These are phyloP conservation scores for Cyclotella kingstonii DNA, from an alignment of 108 stramenopile genomes.

Conservation along the genomic window DNA sequence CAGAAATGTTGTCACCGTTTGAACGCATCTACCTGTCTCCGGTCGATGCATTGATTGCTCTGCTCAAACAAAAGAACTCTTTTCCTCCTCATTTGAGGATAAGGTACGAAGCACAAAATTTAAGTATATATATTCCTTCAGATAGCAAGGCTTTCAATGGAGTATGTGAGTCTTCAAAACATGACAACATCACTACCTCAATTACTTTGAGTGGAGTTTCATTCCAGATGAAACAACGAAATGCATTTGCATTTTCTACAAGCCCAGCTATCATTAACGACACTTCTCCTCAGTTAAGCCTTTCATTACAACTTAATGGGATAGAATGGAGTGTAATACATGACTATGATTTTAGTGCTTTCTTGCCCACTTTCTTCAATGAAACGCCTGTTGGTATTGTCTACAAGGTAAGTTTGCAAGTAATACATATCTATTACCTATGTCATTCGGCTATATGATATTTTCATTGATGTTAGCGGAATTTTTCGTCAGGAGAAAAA, in stretches of 20 bases:
- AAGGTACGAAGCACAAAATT: not conserved
- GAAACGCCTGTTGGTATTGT: slow-evolving; percentile 8
- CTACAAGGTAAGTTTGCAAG: slow-evolving; percentile 22
- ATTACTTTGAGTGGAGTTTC: slow-evolving; percentile 1
- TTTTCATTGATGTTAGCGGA: not conserved
- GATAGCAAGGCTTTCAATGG: not conserved
- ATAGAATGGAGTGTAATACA: slow-evolving; percentile 6
- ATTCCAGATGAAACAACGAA: not conserved
- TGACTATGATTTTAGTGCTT: not conserved
- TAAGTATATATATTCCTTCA: slow-evolving; percentile 10
- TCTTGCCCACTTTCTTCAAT: slow-evolving; percentile 10
- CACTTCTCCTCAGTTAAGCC: not conserved
- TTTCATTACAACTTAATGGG: slow-evolving; percentile 4
- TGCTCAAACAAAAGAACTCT: slow-evolving; percentile 8
- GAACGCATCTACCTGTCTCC: slow-evolving; percentile 17
- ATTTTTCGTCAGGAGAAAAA: not conserved
- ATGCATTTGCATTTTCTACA: not conserved
- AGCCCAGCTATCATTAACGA: not conserved
- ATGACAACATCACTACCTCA: slow-evolving; percentile 3
- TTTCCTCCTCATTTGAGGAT: slow-evolving; percentile 7
- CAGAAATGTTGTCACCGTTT: slow-evolving; percentile 8
- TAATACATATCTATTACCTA: not conserved
- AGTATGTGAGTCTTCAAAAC: not conserved
- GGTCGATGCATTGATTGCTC: slow-evolving; percentile 7
- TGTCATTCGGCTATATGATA: not conserved